Conservation (phyloP, 2,329 filamentous ascomycete genomes). For the Ophiostoma sp. region DNA sequence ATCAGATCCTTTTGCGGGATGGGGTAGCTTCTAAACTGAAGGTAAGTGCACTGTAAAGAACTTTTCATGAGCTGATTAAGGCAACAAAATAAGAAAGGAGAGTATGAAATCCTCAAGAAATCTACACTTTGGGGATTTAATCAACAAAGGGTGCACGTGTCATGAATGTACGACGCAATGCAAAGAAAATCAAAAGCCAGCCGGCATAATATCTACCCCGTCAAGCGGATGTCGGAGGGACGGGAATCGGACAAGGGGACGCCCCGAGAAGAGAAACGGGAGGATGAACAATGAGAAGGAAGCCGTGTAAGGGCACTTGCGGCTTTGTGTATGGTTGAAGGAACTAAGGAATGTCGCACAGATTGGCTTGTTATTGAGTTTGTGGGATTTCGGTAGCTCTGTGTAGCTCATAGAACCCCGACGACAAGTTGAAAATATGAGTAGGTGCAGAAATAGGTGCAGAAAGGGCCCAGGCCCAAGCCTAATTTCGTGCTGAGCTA, state of each 20-base stretch:
- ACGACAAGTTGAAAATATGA: not conserved
- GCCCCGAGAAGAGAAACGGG: not conserved
- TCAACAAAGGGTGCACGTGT: no score
- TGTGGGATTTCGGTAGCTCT: not conserved
- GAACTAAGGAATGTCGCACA: not conserved
- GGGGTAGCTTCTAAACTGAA: not conserved
- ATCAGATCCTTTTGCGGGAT: not conserved
- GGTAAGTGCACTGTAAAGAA: no score
- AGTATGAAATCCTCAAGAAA: no score
- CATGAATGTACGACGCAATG: no score
- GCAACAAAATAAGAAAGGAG: no score
- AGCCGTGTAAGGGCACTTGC: not conserved
- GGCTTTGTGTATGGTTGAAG: not conserved
- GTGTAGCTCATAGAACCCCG: no score
- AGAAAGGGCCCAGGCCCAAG: not conserved
- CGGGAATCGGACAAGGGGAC: not conserved
- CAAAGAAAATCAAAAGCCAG: not conserved
- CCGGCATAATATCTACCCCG: slow-evolving; percentile 6
- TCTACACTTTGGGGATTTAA: no score
- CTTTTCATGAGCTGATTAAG: no score
- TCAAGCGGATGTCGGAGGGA: not conserved
- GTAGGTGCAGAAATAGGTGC: no score
- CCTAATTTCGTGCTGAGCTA: not conserved
- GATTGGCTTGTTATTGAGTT: no score
- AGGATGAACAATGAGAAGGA: not conserved